Evolutionary conservation across 2,329 filamentous ascomycete genomes (phyloP).

Genomic region (Beauveria rudraprayagi): DNA sequence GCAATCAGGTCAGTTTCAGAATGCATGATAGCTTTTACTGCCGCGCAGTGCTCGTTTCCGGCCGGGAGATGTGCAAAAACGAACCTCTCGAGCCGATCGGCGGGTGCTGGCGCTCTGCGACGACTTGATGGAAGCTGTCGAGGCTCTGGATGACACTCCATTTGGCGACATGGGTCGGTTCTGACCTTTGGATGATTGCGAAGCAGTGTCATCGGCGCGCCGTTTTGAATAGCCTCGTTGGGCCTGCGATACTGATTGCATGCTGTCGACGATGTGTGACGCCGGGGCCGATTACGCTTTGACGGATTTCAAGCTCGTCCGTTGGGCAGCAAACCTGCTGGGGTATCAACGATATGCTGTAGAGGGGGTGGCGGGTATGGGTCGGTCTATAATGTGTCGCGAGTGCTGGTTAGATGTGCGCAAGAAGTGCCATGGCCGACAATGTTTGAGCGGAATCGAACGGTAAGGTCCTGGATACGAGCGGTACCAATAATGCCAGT

Average conservation of each 20-base stretch:
- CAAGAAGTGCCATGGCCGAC: background rate
- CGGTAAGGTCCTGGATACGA: slow-evolving; percentile 5
- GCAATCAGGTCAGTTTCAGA: slow-evolving; percentile 20
- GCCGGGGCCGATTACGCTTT: background rate
- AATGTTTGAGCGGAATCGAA: background rate
- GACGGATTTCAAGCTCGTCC: background rate
- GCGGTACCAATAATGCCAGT: background rate
- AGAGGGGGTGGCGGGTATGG: background rate
- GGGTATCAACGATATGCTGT: background rate
- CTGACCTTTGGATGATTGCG: background rate
- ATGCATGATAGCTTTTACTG: background rate
- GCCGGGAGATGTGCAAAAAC: background rate
- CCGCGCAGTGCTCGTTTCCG: background rate
- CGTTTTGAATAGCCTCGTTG: slow-evolving; percentile 9
- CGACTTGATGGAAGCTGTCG: slow-evolving; percentile 9
- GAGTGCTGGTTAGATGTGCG: background rate
- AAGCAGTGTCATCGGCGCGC: background rate
- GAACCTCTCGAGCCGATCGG: slow-evolving; percentile 9
- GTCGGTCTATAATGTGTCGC: background rate
- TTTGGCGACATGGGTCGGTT: slow-evolving; percentile 8
- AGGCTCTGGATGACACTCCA: slow-evolving; percentile 4
- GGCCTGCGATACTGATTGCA: slow-evolving; percentile 1
- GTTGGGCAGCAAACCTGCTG: background rate
- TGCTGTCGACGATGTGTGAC: background rate
- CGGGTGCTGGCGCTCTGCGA: slow-evolving; percentile 5